phyloP scores from a whole-genome alignment of 495 filamentous ascomycete species.

The Neurospora tetrasperma region DNA sequence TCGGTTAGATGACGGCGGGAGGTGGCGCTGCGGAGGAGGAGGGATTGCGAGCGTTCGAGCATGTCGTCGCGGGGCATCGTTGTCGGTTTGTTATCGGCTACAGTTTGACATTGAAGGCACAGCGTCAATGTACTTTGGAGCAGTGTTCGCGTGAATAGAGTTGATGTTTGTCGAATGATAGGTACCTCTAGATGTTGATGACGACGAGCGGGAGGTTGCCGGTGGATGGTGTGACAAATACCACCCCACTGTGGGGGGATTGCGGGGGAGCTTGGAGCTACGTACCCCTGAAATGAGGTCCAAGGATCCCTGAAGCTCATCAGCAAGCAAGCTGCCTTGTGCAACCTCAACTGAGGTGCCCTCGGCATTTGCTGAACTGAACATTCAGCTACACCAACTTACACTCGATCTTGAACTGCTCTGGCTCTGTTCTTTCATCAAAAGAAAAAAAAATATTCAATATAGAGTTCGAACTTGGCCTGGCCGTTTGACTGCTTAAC shows the following conservation, averaged over 20 bases:
- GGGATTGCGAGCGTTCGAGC: constrained; percentile 13
- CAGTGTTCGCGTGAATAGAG: neutral
- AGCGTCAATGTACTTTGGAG: neutral
- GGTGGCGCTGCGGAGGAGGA: constrained; percentile 2
- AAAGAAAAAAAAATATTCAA: neutral
- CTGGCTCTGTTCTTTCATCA: neutral
- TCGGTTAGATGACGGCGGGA: constrained; percentile 18
- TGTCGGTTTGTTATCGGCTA: neutral
- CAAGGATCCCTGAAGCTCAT: neutral
- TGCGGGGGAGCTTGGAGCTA: neutral
- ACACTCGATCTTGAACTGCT: neutral
- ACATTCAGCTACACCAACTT: neutral
- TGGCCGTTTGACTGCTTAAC: neutral
- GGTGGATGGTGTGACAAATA: neutral
- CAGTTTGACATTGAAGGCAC: neutral
- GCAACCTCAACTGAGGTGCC: neutral
- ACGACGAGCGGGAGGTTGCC: neutral
- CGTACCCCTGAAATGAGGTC: neutral
- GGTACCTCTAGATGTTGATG: neutral
- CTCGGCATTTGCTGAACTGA: too few relatives aligned
- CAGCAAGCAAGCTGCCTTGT: neutral
- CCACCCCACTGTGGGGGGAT: neutral
- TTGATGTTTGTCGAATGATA: neutral
- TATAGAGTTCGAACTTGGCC: neutral
- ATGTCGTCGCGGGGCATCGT: constrained; percentile 7